Base-by-base conservation (phyloP, 1,139 yeast species). In the Candida buenavistaensis region DNA sequence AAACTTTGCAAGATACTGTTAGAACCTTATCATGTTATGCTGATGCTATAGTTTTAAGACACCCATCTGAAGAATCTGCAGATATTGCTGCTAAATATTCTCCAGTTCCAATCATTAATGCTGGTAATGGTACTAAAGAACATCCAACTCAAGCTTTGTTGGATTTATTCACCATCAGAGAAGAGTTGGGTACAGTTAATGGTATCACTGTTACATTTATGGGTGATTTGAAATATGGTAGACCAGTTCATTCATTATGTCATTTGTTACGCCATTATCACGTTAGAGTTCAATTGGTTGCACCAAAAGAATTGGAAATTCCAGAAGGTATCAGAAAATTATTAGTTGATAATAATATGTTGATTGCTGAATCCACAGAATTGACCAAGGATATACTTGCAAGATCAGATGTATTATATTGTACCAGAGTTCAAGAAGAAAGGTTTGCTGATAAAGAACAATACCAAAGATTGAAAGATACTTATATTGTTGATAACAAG, bases 141-240 rank as follows among this genome's bases (percentile, higher is more conserved):
- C 99, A 92, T 65, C 99, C 99, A 53, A 87, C 98, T 17, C 99
- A 94, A 68, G 98, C 98, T 2, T 84, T 94, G 71, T 74, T 94
- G 54, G 99, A 94, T 59, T 72, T 94, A 64, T 94, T 92, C 76
- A 94, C 99, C 38, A 94, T 94, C 52, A 86, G 99, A 69, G 99
- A 94, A 68, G 99, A 94, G 68, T 75, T 94, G 49, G 99, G 99
- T 60, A 88, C 97, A 40, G 97, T 94, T 35, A 94, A 94, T 59
- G 97, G 97, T 59, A 84, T 94, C 56, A 89, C 96, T 30, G 94
- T 94, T 47, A 94, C 99, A 6, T 94, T 94, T 64, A 90, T 94
- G 96, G 99, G 99, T 57, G 99, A 94, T 61, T 78, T 94, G 76
- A 88, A 88, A 64, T 87, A 88, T 57, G 98, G 99, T 41, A 84